Conservation (phyloP, 768 basidiomycete species). For the Imleria badia region DNA sequence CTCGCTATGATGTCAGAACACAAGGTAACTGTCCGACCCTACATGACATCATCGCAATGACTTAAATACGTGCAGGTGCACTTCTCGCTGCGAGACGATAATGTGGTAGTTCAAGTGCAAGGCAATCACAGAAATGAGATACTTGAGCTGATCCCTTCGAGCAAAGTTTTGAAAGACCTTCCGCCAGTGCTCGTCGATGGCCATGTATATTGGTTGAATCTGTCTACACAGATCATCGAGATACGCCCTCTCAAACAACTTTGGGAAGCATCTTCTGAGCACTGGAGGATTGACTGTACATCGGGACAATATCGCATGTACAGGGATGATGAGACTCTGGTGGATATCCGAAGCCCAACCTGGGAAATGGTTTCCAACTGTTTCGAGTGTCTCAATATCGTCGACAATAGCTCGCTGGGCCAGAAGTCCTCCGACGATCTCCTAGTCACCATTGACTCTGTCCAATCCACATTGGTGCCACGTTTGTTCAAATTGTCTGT, state of each 20-base stretch:
- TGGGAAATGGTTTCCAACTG: no score
- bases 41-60: neutral
- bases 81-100: conserved; percentile 5
- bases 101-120: conserved; percentile 12
- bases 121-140: neutral
- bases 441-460: neutral
- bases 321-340: conserved; percentile 3
- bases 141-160: conserved; percentile 17
- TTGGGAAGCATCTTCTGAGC: conserved; percentile 16
- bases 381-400: no score
- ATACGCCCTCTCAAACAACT: conserved; percentile 14
- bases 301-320: neutral
- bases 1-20: neutral
- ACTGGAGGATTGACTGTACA: conserved; percentile 19
- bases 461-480: neutral
- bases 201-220: conserved; percentile 25
- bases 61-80: conserved; percentile 6
- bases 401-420: no score
- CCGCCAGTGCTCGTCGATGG: conserved; percentile 8
- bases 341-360: conserved; percentile 10
- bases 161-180: conserved; percentile 15
- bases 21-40: neutral
- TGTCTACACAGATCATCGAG: conserved; percentile 16
- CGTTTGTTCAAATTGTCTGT: conserved; percentile 19
- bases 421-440: no score